These are phyloP conservation scores for Magnaporthales sp. DNA, from an alignment of 2,329 filamentous ascomycete species.

Conservation along the genomic window DNA sequence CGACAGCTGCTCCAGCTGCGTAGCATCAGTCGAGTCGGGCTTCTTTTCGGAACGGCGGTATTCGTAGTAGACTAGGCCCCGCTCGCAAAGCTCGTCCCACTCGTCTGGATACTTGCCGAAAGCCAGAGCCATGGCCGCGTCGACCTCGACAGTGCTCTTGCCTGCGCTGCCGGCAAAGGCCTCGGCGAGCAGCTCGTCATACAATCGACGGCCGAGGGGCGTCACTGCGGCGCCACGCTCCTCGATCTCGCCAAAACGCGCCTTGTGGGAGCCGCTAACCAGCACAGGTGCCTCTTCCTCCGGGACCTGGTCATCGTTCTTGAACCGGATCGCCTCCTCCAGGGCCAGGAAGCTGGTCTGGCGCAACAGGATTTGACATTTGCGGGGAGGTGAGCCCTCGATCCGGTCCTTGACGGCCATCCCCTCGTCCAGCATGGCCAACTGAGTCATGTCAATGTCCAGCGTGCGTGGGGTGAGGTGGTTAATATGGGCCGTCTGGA, in stretches of 20 bases:
- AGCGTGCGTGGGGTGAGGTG: conserved; percentile 43
- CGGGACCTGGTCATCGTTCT: conserved; percentile 6
- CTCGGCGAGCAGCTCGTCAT: conserved; percentile 31
- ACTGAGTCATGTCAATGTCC: conserved; percentile 36
- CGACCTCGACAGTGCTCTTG: not conserved
- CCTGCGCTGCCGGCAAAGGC: conserved; percentile 19
- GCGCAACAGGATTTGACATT: conserved; percentile 36
- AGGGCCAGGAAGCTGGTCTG: conserved; percentile 46
- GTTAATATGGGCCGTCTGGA: conserved; percentile 38
- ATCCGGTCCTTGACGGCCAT: conserved; percentile 38
- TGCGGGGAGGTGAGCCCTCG: conserved; percentile 37
- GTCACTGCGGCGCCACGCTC: conserved; percentile 43
- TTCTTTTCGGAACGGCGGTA: not conserved
- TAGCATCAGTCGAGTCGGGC: not conserved
- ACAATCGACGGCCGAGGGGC: conserved; percentile 30
- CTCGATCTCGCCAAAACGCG: conserved; percentile 45
- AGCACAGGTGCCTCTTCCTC: not conserved
- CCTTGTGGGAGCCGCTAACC: conserved; percentile 31
- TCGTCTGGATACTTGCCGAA: not conserved
- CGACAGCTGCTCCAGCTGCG: not conserved
- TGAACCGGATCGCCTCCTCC: conserved; percentile 36
- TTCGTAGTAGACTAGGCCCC: not conserved
- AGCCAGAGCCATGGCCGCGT: not conserved
- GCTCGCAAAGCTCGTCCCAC: not conserved
- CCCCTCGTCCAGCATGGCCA: conserved; percentile 28